These are phyloP conservation scores for Posidonia oceanica DNA, from an alignment of 116 monocot genomes.

Conservation along the genomic window DNA sequence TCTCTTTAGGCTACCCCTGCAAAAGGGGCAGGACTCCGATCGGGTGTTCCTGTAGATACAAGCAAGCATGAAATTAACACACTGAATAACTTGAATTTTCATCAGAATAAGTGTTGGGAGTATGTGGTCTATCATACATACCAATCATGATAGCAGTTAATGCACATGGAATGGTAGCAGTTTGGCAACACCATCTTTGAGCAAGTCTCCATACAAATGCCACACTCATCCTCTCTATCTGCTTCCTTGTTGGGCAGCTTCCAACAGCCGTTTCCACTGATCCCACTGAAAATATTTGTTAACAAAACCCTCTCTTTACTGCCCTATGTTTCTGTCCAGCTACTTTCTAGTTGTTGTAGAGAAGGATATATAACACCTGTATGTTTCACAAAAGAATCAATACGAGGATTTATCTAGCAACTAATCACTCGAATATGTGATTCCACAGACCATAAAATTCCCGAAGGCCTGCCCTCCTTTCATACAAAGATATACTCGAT, in stretches of 20 bases:
- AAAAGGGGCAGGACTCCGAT: constrained; percentile 83
- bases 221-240: constrained; percentile 89
- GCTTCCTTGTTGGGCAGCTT: constrained; percentile 35
- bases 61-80: neutral
- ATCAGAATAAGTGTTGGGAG: neutral
- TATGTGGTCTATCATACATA: constrained; percentile 7
- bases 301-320: constrained; percentile 15
- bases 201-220: constrained; percentile 86
- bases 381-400: constrained; percentile 11
- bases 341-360: constrained; percentile 74
- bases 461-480: constrained; percentile 71
- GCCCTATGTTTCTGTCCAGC: constrained; percentile 33
- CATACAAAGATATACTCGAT: constrained; percentile 42
- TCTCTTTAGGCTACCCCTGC: constrained; percentile 79
- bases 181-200: constrained; percentile 81
- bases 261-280: constrained; percentile 33
- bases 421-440: neutral
- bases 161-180: constrained; percentile 94
- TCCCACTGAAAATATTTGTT: constrained; percentile 29
- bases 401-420: too few species aligned
- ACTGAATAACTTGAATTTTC: neutral
- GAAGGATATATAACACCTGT: constrained; percentile 87
- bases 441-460: constrained; percentile 71
- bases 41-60: constrained; percentile 47
- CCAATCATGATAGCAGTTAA: constrained; percentile 94